A percentile compares a stretch with the other conserved stretches of the same genome.
Evolutionary conservation across 306 rosid genomes (phyloP).

Genomic region (Quillaja saponaria): DNA sequence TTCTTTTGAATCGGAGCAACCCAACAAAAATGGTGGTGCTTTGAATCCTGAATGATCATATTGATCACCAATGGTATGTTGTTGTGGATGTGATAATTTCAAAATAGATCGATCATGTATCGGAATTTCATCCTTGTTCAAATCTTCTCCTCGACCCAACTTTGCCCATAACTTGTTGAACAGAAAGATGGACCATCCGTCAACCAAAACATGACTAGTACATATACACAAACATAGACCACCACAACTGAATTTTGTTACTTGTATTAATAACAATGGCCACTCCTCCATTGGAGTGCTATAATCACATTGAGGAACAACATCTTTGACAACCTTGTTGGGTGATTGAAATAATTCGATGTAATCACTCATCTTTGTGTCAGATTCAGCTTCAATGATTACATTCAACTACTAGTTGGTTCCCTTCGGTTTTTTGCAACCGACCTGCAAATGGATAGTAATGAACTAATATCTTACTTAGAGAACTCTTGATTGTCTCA

Average conservation of each 20-base stretch:
- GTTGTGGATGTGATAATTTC: background rate
- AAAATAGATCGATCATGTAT: background rate
- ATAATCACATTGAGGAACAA: background rate
- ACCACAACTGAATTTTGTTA: background rate
- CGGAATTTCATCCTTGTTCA: background rate
- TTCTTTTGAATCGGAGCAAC: background rate
- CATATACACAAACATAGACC: background rate
- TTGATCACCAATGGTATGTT: background rate
- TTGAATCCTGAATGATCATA: background rate
- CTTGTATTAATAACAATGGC: background rate
- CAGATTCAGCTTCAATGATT: background rate
- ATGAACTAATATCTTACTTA: no score
- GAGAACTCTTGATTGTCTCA: no score
- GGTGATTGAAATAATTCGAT: background rate
- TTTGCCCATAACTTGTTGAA: background rate
- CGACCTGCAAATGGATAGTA: constrained; percentile 1
- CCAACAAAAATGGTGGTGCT: background rate
- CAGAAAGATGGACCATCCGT: background rate
- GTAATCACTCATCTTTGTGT: background rate
- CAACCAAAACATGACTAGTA: background rate
- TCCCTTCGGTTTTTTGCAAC: background rate
- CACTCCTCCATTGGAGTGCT: background rate
- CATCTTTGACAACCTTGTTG: background rate
- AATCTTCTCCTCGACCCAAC: background rate
- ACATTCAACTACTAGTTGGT: background rate